phyloP scores from a whole-genome alignment of 192 early-diverging fungal species.

The Radiomyces spectabilis region DNA sequence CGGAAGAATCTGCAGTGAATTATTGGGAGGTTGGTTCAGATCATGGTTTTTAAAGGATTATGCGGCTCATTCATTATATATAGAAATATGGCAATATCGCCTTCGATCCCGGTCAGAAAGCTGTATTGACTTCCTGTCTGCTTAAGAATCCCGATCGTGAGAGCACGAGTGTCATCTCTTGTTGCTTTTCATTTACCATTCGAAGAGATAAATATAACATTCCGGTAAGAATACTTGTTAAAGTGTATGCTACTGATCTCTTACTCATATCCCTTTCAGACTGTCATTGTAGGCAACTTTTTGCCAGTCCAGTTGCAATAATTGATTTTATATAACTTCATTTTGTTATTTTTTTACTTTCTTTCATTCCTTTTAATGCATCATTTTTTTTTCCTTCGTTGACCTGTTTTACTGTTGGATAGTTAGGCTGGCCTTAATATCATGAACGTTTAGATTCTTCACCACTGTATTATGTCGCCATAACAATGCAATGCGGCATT shows the following conservation, averaged over 20 bases:
- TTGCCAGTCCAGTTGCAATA: constrained; percentile 45
- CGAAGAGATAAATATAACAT: constrained; percentile 93
- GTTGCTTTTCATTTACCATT: constrained; percentile 95
- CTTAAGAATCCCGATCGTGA: constrained; percentile 54
- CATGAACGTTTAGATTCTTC: too few relatives aligned
- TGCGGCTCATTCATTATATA: neutral
- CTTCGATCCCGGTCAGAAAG: constrained; percentile 94
- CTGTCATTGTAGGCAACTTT: constrained; percentile 66
- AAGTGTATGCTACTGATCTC: neutral
- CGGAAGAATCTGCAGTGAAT: constrained; percentile 90
- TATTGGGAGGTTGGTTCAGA: constrained; percentile 80
- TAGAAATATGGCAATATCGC: constrained; percentile 95
- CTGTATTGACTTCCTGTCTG: constrained; percentile 89
- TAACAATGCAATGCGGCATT: too few relatives aligned
- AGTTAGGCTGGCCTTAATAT: too few relatives aligned
- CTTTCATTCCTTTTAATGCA: neutral
- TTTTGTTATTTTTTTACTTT: neutral
- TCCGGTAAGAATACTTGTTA: neutral
- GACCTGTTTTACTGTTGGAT: neutral
- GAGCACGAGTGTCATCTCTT: constrained; percentile 51
- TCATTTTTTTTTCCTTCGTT: neutral
- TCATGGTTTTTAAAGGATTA: neutral
- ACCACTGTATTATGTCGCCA: too few relatives aligned
- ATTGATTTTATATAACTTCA: neutral
- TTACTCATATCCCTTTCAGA: constrained; percentile 15